Conservation (phyloP, 371 early-diverging fungal species). For the Circinella minor region DNA sequence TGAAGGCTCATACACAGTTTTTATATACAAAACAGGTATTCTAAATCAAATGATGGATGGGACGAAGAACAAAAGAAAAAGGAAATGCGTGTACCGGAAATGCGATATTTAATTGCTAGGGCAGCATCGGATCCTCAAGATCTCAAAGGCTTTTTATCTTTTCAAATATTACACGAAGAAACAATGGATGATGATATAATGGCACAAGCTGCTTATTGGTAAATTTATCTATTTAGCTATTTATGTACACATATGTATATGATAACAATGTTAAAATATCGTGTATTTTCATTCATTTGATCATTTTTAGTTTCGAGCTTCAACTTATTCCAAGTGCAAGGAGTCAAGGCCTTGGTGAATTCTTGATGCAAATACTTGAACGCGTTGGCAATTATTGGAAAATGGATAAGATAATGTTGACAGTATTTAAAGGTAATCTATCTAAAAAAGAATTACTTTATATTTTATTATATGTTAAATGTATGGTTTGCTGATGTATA, state of each 20-base stretch:
- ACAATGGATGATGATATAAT: constrained; percentile 63
- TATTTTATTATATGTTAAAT: background rate
- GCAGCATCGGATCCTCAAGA: constrained; percentile 40
- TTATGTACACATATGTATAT: no score
- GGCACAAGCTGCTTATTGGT: constrained; percentile 65
- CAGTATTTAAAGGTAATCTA: constrained; percentile 63
- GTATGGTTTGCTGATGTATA: constrained; percentile 1
- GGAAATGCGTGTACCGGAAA: constrained; percentile 20
- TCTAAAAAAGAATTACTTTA: background rate
- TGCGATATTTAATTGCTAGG: constrained; percentile 27
- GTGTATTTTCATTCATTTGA: no score
- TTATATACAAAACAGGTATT: constrained; percentile 32
- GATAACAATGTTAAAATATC: no score
- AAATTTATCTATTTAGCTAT: constrained; percentile 8
- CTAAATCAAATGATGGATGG: constrained; percentile 63
- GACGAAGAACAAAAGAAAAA: constrained; percentile 14
- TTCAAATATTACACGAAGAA: constrained; percentile 65
- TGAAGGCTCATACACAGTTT: background rate
- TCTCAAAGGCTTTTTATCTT: constrained; percentile 51
- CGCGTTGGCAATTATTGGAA: constrained; percentile 50
- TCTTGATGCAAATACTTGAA: constrained; percentile 51
- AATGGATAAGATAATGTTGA: constrained; percentile 71
- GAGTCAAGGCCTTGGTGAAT: constrained; percentile 57
- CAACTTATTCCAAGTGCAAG: constrained; percentile 50
- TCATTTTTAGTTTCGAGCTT: constrained; percentile 45